Conservation (phyloP, 1,139 yeast genomes). For the Sugiyamaella japonica region DNA sequence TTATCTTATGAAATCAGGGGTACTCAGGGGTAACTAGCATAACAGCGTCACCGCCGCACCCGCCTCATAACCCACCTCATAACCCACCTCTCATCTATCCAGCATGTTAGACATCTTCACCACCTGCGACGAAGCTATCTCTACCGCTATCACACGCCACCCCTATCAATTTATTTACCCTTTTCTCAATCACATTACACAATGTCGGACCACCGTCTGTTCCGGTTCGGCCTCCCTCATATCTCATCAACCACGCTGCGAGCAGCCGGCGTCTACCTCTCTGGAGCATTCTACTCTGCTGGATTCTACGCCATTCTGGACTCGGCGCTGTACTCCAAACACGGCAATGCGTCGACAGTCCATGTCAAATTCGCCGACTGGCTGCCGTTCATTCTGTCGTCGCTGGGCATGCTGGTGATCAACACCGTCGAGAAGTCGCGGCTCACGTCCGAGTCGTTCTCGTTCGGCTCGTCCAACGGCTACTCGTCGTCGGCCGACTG, state of each 20-base stretch:
- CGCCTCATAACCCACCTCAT: not conserved
- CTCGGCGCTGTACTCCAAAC: constrained; percentile 81
- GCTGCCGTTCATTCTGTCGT: constrained; percentile 89
- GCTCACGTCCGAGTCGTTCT: constrained; percentile 55
- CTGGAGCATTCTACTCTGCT: constrained; percentile 78
- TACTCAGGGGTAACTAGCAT: constrained; percentile 2
- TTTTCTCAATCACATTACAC: not conserved
- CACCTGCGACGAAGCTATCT: too few species aligned
- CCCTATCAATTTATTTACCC: not conserved
- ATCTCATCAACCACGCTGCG: constrained; percentile 63
- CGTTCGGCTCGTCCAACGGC: constrained; percentile 48
- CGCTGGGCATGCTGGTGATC: constrained; percentile 88
- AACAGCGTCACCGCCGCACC: not conserved
- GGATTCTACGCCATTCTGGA: constrained; percentile 92
- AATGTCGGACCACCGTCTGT: constrained; percentile 25
- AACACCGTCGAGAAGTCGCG: constrained; percentile 87
- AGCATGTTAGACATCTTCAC: too few species aligned
- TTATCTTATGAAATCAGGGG: too few species aligned
- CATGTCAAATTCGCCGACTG: constrained; percentile 94
- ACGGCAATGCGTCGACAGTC: constrained; percentile 79
- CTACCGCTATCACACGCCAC: too few species aligned
- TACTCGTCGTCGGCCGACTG: constrained; percentile 62
- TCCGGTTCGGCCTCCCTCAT: constrained; percentile 33
- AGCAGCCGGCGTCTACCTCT: constrained; percentile 68
- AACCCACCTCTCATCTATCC: too few species aligned